A percentile compares a stretch with the other conserved stretches of the same genome.
Evolutionary conservation across 2,329 filamentous ascomycete species (phyloP).

Genomic region (Cadophora sp.): DNA sequence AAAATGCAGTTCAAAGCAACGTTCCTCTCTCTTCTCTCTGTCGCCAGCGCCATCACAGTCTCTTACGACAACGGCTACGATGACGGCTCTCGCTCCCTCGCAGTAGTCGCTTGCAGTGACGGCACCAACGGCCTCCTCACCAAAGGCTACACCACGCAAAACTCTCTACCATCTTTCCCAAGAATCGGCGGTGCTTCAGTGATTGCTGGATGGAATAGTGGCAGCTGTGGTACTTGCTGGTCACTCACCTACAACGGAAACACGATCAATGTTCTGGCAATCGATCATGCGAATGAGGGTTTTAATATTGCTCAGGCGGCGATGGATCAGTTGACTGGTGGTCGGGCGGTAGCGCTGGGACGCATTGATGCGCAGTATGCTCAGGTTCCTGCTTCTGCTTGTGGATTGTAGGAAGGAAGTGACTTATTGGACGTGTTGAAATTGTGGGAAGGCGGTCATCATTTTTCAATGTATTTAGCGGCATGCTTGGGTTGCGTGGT

Average conservation of each 20-base stretch:
- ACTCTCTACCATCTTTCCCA: slow-evolving; percentile 57
- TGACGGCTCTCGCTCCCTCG: slow-evolving; percentile 59
- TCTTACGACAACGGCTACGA: slow-evolving; percentile 79
- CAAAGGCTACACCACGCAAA: slow-evolving; percentile 58
- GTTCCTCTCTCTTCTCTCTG: slow-evolving; percentile 49
- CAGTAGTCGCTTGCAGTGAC: slow-evolving; percentile 69
- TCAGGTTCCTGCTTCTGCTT: slow-evolving; percentile 53
- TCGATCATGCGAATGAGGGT: slow-evolving; percentile 57
- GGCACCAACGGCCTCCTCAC: slow-evolving; percentile 70
- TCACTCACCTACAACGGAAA: slow-evolving; percentile 57
- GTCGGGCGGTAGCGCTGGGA: slow-evolving; percentile 56
- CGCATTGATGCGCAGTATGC: slow-evolving; percentile 56
- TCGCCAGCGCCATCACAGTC: slow-evolving; percentile 55
- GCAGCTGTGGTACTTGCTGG: slow-evolving; percentile 67
- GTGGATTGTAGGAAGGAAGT: slow-evolving; percentile 46
- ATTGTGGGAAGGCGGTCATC: too few relatives aligned
- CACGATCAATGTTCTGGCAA: slow-evolving; percentile 60
- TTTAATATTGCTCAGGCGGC: slow-evolving; percentile 65
- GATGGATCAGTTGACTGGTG: slow-evolving; percentile 61
- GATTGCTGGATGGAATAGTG: slow-evolving; percentile 60
- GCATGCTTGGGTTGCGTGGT: too few relatives aligned
- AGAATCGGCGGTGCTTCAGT: slow-evolving; percentile 60
- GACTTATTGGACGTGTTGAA: too few relatives aligned
- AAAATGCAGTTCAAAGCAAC: slow-evolving; percentile 54
- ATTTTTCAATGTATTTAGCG: too few relatives aligned